A percentile compares a stretch with the other conserved stretches of the same genome.
phyloP scores from a whole-genome alignment of 352 stramenopile genomes.

The Pythium scleroteichum region DNA sequence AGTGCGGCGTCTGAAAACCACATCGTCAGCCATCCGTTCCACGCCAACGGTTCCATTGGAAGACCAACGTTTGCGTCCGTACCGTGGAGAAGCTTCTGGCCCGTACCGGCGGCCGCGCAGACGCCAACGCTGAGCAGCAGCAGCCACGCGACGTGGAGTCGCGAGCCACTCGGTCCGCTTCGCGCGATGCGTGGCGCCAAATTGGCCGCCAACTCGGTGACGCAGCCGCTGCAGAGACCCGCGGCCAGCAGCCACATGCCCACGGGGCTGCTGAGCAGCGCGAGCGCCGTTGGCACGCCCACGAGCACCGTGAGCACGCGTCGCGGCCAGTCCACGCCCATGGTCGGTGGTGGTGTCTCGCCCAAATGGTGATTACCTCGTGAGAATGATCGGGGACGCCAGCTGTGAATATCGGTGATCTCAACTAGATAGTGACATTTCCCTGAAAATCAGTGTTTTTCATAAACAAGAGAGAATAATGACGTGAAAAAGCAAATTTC shows the following conservation, averaged over 20 bases:
- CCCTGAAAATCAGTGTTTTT: background rate
- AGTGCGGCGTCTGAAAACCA: slow-evolving; percentile 38
- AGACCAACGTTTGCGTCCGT: background rate
- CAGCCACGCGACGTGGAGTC: slow-evolving; percentile 18
- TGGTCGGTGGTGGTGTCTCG: too few species aligned
- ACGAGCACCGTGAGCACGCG: slow-evolving; percentile 58
- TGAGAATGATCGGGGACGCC: background rate
- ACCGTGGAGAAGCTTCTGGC: slow-evolving; percentile 22
- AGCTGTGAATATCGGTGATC: background rate
- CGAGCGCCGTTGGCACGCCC: slow-evolving; percentile 57
- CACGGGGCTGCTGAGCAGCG: slow-evolving; percentile 45
- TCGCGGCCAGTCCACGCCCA: slow-evolving; percentile 52
- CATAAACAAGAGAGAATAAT: background rate
- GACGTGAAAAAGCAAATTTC: background rate
- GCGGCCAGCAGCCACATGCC: slow-evolving; percentile 56
- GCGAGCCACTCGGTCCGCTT: background rate
- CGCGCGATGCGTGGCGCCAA: slow-evolving; percentile 28
- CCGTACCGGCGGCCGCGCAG: slow-evolving; percentile 12
- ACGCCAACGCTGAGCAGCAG: slow-evolving; percentile 16
- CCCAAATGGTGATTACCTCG: background rate
- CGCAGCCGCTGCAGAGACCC: slow-evolving; percentile 48
- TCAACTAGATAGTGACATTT: slow-evolving; percentile 2
- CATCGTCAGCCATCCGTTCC: background rate
- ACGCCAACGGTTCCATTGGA: background rate
- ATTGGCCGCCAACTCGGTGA: slow-evolving; percentile 58